Conservation (phyloP, 2,329 filamentous ascomycete species). For the Botrytis paeoniae region DNA sequence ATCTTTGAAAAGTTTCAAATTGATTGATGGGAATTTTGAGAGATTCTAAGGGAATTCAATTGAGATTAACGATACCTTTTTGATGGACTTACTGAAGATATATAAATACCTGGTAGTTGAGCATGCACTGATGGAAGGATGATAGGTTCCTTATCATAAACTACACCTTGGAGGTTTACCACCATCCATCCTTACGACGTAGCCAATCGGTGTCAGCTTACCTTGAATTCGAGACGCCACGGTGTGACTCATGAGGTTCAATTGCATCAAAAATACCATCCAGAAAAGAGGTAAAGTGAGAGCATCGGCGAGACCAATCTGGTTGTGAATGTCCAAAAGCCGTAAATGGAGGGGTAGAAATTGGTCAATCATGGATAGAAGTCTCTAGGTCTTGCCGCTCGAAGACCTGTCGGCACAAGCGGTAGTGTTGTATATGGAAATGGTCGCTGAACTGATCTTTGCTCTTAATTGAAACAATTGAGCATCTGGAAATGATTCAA, state of each 20-base stretch:
- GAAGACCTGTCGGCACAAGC: background rate
- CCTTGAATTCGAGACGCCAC: background rate
- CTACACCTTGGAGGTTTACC: background rate
- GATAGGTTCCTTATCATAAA: background rate
- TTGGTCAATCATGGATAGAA: background rate
- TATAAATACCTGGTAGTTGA: background rate
- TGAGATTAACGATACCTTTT: background rate
- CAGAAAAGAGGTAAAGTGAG: background rate
- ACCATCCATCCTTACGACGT: background rate
- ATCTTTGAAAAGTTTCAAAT: background rate
- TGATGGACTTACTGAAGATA: background rate
- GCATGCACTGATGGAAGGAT: background rate
- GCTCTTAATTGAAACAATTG: background rate
- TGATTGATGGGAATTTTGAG: background rate
- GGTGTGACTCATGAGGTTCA: background rate
- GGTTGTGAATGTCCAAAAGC: background rate
- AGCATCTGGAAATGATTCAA: background rate
- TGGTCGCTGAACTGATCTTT: background rate
- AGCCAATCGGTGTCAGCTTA: background rate
- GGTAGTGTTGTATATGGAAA: background rate
- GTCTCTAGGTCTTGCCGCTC: background rate
- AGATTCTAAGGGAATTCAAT: background rate
- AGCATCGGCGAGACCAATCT: background rate
- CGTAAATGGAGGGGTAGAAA: background rate
- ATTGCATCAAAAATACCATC: background rate